A percentile compares a stretch with the other conserved stretches of the same genome.
Evolutionary conservation across 805 yeast species (phyloP).

Genomic region (Sugiyamaella boreocaroliniensis): DNA sequence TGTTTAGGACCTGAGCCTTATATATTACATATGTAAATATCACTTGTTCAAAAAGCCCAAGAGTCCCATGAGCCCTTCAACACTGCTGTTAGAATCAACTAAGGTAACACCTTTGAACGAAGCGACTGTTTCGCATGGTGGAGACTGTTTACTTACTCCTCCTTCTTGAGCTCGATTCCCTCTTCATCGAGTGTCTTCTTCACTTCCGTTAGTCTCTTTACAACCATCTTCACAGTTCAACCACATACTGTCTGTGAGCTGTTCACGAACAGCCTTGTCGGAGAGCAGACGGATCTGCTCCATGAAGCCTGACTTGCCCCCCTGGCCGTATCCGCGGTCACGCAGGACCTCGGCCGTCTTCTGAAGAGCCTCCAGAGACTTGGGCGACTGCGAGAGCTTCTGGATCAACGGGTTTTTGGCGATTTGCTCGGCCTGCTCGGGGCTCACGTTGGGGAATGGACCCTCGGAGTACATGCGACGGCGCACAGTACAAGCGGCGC

Average conservation of each 20-base stretch:
- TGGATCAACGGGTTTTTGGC: slow-evolving; percentile 14
- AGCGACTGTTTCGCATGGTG: too few species aligned
- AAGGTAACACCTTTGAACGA: not conserved
- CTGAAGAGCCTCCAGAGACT: slow-evolving; percentile 19
- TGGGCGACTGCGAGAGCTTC: slow-evolving; percentile 21
- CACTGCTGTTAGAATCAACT: slow-evolving; percentile 6
- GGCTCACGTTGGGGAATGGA: slow-evolving; percentile 4
- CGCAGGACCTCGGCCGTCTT: slow-evolving; percentile 16
- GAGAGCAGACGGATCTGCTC: slow-evolving; percentile 25
- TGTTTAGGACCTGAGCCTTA: not conserved
- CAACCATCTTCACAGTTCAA: not conserved
- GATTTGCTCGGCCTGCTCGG: slow-evolving; percentile 10
- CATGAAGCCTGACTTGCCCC: slow-evolving; percentile 14
- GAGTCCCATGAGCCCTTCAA: slow-evolving; percentile 12
- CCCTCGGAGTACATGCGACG: not conserved
- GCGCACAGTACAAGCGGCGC: not conserved
- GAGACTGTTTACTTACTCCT: slow-evolving; percentile 23
- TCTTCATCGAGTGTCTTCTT: slow-evolving; percentile 15
- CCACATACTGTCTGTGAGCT: slow-evolving; percentile 20
- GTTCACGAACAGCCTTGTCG: slow-evolving; percentile 24
- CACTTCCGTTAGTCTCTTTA: slow-evolving; percentile 6
- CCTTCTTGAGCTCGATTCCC: slow-evolving; percentile 18
- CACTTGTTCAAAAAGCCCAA: slow-evolving; percentile 4
- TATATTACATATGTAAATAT: not conserved
- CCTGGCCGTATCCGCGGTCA: slow-evolving; percentile 26